phyloP scores from a whole-genome alignment of 116 monocot genomes.

The Cymodocea nodosa region DNA sequence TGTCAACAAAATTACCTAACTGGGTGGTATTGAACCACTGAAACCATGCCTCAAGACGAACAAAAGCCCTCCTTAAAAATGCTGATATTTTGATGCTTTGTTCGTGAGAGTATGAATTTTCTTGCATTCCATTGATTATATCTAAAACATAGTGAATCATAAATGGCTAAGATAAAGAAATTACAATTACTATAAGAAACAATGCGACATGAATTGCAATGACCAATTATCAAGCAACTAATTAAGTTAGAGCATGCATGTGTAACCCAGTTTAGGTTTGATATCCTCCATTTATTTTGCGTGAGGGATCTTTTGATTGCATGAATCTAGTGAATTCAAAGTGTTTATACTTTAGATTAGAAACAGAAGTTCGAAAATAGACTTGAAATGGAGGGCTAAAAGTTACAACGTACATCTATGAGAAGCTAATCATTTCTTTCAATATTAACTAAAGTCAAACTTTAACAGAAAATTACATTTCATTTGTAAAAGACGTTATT shows the following conservation, averaged over 20 bases:
- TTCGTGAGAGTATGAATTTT: slow-evolving; percentile 26
- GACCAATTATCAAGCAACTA: not conserved
- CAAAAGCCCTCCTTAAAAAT: slow-evolving; percentile 64
- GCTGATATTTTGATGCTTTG: slow-evolving; percentile 39
- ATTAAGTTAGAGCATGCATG: not conserved
- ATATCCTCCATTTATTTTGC: no score
- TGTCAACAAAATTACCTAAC: slow-evolving; percentile 29
- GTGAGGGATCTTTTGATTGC: no score
- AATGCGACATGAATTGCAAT: not conserved
- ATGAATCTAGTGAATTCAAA: no score
- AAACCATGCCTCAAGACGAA: slow-evolving; percentile 76
- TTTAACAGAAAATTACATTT: no score
- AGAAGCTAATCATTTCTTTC: no score
- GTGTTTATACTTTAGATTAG: no score
- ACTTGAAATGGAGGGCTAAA: no score
- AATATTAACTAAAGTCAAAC: no score
- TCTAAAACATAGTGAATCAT: slow-evolving; percentile 24
- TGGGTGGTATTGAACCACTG: slow-evolving; percentile 92
- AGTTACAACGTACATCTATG: no score
- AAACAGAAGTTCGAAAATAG: no score
- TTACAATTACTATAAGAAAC: not conserved
- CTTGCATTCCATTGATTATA: slow-evolving; percentile 28
- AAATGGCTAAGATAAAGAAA: not conserved
- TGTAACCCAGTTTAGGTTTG: no score
- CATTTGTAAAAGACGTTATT: no score